Evolutionary conservation across 148 eudicot species (phyloP), one percentile per base, ranked within the genome.

Genomic region (Mesembryanthemum crystallinum): DNA sequence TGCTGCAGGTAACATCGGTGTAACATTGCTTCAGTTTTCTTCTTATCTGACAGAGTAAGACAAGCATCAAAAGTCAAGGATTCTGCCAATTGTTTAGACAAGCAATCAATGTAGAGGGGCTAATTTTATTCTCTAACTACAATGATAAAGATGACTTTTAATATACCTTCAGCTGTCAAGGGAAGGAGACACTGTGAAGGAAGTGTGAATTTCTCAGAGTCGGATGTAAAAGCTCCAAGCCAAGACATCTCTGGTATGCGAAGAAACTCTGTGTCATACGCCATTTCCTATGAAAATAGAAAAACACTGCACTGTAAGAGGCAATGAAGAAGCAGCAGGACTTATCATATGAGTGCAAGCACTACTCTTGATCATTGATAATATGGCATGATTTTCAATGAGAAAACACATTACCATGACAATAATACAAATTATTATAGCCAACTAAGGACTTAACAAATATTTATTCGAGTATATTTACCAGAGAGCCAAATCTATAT

Each of bases 401-500:
- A 47, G 0, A 20, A 13, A 51, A 21, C 65, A n/a, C n/a, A 69
- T 64, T 27, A 42, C 35, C 33, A 62, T 47, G 59, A 30, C 59
- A 11, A 28, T 6, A 58, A 68, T n/a, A n/a, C n/a, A 32, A 51
- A 42, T 32, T 8, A 30, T 14, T 5, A 32, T 14, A 17, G 1
- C 20, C 15, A 49, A 62, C 43, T 32, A 59, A 73, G 32, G 5
- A 54, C 9, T 52, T 43, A 35, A 52, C 28, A 77, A 74, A 52
- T 35, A 43, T 32, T 52, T 11, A 74, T 47, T 67, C 15, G 20
- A 35, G 25, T 42, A 71, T 64, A 74, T 76, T 84, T 75, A 96
- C 98, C 92, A 92, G 83, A 62, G 97, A 92, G 82, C 99, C 97
- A 85, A 95, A 95, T 42, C 97, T 85, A 79, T 88, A 95, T 23